Evolutionary conservation across 305 asterid species (phyloP).

Genomic region (Solanum aculeatissimum): DNA sequence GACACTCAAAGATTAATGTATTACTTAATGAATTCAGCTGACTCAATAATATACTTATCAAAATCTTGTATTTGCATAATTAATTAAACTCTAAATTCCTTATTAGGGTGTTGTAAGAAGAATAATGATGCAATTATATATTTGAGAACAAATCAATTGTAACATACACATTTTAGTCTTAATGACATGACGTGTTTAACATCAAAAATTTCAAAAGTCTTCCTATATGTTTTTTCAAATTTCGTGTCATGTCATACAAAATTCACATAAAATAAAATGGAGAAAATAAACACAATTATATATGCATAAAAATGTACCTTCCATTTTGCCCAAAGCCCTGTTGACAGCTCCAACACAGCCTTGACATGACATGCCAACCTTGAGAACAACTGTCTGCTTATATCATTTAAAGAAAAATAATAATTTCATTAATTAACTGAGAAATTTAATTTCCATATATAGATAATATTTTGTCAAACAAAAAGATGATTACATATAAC

Average conservation of each 20-base stretch:
- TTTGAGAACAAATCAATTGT: neutral
- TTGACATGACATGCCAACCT: conserved; percentile 92
- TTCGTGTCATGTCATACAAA: neutral
- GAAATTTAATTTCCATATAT: neutral
- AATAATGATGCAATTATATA: neutral
- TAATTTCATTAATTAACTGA: neutral
- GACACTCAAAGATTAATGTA: neutral
- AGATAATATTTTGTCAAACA: too few relatives aligned
- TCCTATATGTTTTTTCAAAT: neutral
- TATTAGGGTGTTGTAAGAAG: neutral
- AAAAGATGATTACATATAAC: too few relatives aligned
- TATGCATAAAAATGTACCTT: conserved; percentile 36
- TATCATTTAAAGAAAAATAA: neutral
- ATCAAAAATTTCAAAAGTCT: neutral
- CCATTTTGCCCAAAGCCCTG: conserved; percentile 77
- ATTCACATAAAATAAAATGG: neutral
- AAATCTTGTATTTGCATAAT: neutral
- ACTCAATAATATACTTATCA: neutral
- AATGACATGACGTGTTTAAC: neutral
- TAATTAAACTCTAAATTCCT: neutral
- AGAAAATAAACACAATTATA: neutral
- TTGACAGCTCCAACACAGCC: conserved; percentile 92
- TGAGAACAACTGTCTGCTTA: conserved; percentile 79
- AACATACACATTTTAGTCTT: neutral
- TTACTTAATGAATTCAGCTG: fast-evolving